Evolutionary conservation across 2,329 filamentous ascomycete species (phyloP).

Genomic region (Epichloe aotearoae): DNA sequence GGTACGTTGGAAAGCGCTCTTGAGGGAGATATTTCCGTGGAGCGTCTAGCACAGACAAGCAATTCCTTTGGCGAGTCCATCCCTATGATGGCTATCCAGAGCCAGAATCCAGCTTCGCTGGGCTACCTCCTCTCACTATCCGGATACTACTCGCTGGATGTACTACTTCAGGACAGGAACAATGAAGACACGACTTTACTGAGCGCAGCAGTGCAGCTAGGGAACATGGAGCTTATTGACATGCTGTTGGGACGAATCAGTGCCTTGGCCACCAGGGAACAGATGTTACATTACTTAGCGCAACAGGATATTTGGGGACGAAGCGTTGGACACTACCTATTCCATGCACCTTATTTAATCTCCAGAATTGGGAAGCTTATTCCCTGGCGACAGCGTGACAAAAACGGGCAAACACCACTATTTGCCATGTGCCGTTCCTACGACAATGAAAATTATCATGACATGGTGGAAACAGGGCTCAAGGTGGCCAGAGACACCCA

Average conservation of each 20-base stretch:
- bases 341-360: conserved; percentile 77
- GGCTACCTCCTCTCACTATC: conserved; percentile 66
- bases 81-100: conserved; percentile 72
- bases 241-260: conserved; percentile 61
- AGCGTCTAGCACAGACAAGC: conserved; percentile 60
- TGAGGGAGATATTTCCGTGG: conserved; percentile 77
- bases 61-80: conserved; percentile 68
- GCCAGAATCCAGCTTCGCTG: conserved; percentile 57
- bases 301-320: conserved; percentile 74
- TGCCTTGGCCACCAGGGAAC: conserved; percentile 37
- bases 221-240: conserved; percentile 60
- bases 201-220: conserved; percentile 80
- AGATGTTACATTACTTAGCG: conserved; percentile 55
- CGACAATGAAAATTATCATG: conserved; percentile 73
- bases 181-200: conserved; percentile 82
- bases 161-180: conserved; percentile 71
- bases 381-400: conserved; percentile 83
- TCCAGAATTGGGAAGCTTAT: conserved; percentile 61
- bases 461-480: conserved; percentile 77
- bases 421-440: conserved; percentile 94
- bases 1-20: conserved; percentile 59
- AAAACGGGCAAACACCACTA: conserved; percentile 93
- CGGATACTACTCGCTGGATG: conserved; percentile 58
- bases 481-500: conserved; percentile 62
- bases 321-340: conserved; percentile 90